phyloP scores from a whole-genome alignment of 2,329 filamentous ascomycete species.

The Colletotrichum kahawae region DNA sequence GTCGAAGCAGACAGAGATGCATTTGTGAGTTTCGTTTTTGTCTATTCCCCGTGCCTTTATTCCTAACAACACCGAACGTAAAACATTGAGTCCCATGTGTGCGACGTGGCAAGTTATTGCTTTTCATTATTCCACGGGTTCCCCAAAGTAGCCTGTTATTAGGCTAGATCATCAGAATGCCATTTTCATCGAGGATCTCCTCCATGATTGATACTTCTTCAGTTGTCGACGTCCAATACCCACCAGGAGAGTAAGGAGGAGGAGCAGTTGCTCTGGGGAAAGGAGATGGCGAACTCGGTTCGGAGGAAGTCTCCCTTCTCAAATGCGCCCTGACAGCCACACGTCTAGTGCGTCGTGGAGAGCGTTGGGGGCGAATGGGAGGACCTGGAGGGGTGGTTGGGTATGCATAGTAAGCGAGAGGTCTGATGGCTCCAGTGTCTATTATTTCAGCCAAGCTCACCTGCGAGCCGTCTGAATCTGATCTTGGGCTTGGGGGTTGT shows the following conservation, averaged over 20 bases:
- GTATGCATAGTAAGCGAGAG: background rate
- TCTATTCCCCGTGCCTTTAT: background rate
- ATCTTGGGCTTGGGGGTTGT: background rate
- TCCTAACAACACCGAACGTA: background rate
- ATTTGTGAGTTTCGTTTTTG: background rate
- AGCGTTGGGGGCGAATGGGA: background rate
- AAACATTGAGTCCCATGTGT: background rate
- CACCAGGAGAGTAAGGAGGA: background rate
- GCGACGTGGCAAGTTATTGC: background rate
- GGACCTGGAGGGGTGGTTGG: background rate
- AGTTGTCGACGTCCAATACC: background rate
- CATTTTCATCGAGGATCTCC: background rate
- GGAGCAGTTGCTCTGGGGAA: background rate
- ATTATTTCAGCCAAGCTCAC: background rate
- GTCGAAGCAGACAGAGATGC: background rate
- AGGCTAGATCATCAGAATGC: background rate
- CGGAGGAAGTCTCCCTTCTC: background rate
- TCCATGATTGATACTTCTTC: background rate
- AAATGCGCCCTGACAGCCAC: background rate
- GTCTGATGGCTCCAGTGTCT: background rate
- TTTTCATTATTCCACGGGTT: fast-evolving
- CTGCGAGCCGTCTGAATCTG: background rate
- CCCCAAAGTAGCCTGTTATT: background rate
- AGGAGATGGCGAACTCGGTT: background rate
- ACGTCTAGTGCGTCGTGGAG: background rate